phyloP scores from a whole-genome alignment of 2,329 filamentous ascomycete species.

The Pseudogymnoascus sp. region DNA sequence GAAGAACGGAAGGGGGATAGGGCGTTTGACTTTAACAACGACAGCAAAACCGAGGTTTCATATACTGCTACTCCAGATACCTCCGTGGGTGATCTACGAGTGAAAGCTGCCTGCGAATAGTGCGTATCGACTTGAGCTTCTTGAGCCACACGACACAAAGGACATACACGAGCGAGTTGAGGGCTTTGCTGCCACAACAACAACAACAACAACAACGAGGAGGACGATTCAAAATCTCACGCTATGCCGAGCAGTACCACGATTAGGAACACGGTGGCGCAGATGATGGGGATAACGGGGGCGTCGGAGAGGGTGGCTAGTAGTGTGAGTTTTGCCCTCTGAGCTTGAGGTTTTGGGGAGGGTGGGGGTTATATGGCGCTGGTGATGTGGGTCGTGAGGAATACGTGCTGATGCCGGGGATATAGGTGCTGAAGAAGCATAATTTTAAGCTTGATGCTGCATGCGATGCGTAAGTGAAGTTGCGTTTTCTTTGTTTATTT shows the following conservation, averaged over 20 bases:
- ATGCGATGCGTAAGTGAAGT: conserved; percentile 32
- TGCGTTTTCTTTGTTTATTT: conserved; percentile 11
- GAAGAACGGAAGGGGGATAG: background rate
- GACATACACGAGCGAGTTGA: background rate
- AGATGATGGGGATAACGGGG: conserved; percentile 29
- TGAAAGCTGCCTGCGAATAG: background rate
- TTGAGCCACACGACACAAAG: background rate
- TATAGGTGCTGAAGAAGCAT: conserved; percentile 30
- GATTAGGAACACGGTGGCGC: conserved; percentile 21
- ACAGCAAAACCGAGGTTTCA: background rate
- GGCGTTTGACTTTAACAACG: background rate
- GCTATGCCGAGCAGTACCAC: conserved; percentile 25
- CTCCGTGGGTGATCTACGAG: background rate
- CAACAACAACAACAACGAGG: background rate
- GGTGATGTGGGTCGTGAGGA: background rate
- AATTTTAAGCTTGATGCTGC: conserved; percentile 33
- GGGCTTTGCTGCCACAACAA: background rate
- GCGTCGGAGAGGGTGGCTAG: conserved; percentile 24
- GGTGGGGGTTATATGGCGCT: background rate
- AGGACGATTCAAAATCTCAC: background rate
- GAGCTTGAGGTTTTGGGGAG: background rate
- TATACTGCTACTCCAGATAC: background rate
- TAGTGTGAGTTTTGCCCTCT: conserved; percentile 18
- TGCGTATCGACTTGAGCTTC: background rate
- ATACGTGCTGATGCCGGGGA: conserved; percentile 6